phyloP scores from a whole-genome alignment of 306 rosid species.

The Vigna reflexopilosa region DNA sequence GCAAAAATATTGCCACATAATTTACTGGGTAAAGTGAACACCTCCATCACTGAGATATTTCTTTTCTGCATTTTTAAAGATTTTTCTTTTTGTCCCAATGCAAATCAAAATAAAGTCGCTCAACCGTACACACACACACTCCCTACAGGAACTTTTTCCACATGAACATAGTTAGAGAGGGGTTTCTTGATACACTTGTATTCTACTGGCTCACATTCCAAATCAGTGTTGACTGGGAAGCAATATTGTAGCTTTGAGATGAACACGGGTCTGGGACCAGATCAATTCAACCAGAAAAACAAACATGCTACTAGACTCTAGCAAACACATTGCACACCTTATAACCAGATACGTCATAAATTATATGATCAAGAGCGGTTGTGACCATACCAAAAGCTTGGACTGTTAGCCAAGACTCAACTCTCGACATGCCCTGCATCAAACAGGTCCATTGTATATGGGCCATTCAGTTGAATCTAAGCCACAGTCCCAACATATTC shows the following conservation, averaged over 20 bases:
- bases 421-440: not conserved
- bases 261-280: no score
- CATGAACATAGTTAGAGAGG: not conserved
- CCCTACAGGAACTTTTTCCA: not conserved
- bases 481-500: not conserved
- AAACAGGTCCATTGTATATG: not conserved
- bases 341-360: conserved; percentile 5
- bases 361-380: not conserved
- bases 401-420: not conserved
- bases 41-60: conserved; percentile 18
- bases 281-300: no score
- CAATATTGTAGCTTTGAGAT: no score
- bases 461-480: not conserved
- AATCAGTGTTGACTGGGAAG: no score
- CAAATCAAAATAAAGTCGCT: not conserved
- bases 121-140: not conserved
- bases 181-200: not conserved
- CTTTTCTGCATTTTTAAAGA: not conserved
- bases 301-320: not conserved
- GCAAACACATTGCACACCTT: conserved; percentile 14
- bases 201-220: no score
- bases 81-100: not conserved
- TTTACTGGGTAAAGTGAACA: not conserved
- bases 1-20: conserved; percentile 36
- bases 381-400: not conserved